These are phyloP conservation scores for Colletotrichum musicola DNA, from an alignment of 2,329 filamentous ascomycete genomes.

Conservation along the genomic window DNA sequence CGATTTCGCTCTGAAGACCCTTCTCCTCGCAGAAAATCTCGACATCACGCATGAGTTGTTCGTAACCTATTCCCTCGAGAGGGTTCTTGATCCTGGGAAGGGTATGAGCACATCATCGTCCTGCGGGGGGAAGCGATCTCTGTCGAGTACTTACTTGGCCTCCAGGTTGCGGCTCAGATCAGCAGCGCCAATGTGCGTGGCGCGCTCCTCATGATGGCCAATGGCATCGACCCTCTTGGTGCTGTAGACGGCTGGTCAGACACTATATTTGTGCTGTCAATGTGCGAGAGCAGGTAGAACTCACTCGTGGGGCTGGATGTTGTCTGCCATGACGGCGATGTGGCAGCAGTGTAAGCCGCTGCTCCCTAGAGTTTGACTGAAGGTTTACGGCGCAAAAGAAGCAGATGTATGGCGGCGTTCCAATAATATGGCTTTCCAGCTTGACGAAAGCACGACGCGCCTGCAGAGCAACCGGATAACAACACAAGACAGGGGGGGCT, in stretches of 20 bases:
- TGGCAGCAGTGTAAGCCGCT: background rate
- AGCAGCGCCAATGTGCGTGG: conserved; percentile 38
- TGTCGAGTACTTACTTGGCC: conserved; percentile 53
- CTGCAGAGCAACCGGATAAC: background rate
- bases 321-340: conserved; percentile 35
- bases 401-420: background rate
- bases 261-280: background rate
- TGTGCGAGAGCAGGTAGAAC: background rate
- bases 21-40: conserved; percentile 72
- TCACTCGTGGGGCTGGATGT: conserved; percentile 21
- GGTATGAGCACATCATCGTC: background rate
- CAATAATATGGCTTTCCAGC: conserved; percentile 14
- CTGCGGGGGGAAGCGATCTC: no score
- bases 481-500: background rate
- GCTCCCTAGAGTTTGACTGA: background rate
- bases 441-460: conserved; percentile 10
- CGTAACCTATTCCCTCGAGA: conserved; percentile 61
- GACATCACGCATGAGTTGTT: conserved; percentile 68
- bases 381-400: background rate
- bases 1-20: conserved; percentile 68
- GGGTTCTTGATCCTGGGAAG: conserved; percentile 59
- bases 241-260: background rate
- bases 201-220: conserved; percentile 44
- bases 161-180: conserved; percentile 56
- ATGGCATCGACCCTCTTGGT: conserved; percentile 46